Evolutionary conservation across 2,329 filamentous ascomycete species (phyloP), one percentile per base, ranked within the genome.

Genomic region (Trichoderma sp.): DNA sequence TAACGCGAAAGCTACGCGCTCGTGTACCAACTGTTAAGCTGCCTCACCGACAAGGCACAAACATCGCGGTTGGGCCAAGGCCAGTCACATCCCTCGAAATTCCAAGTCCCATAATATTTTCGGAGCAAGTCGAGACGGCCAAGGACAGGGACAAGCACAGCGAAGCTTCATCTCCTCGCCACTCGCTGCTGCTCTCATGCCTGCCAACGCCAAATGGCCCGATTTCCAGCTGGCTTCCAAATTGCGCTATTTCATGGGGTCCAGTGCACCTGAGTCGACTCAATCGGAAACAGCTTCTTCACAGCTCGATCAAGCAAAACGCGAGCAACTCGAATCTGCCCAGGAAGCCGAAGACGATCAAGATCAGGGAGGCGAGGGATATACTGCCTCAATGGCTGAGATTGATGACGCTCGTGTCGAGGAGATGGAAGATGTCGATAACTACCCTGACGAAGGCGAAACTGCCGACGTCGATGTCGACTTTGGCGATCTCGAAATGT

Each of bases 401-500:
- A 58, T 73, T 4, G 75, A 77, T 32, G 70, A 62, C 53, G 74
- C 71, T 32, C 68, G 75, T 71, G 76, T 79, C 70, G 75, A 77
- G 53, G 76, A 71, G 20, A 70, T 79, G 23, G 76, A 74, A 15
- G 77, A 73, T 43, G 76, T 80, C 15, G 75, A 76, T 34, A 74
- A 71, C 68, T 78, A 76, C 57, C 64, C 64, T 23, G 74, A 78
- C 15, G 73, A 76, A 30, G 75, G 72, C 23, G 73, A 70, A 12
- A 73, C 75, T 34, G 71, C 74, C 26, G 74, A 72, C 28, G 74
- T 75, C 23, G 79, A 81, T 57, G 74, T 74, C 50, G 79, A 81
- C 65, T 82, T 82, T 70, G 81, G 80, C 26, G 69, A 78, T 28
- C 77, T 82, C 65, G 79, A 82, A 62, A 80, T 82, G 76, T 82